phyloP scores from a whole-genome alignment of 2,329 filamentous ascomycete species.

The Purpureocillium lavendulum region DNA sequence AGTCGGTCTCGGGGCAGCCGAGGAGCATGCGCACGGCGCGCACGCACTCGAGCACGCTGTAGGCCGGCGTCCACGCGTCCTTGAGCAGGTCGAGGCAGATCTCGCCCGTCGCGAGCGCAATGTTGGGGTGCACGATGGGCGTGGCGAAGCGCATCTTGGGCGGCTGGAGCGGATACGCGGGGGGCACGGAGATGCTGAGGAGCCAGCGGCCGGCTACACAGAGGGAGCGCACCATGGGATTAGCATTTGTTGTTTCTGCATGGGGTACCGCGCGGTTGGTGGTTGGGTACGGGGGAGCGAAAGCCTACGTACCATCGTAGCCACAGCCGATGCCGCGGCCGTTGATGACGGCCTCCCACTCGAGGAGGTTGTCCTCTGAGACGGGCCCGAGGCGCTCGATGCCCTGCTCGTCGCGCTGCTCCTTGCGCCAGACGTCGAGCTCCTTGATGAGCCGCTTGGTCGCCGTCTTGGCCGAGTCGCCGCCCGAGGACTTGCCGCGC shows the following conservation, averaged over 20 bases:
- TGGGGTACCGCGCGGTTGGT: too few relatives aligned
- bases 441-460: conserved; percentile 51
- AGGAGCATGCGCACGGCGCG: conserved; percentile 63
- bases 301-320: conserved; percentile 40
- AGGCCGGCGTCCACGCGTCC: conserved; percentile 75
- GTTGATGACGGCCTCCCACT: conserved; percentile 53
- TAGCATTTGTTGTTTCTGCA: too few relatives aligned
- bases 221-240: too few relatives aligned
- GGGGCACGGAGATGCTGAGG: conserved; percentile 66
- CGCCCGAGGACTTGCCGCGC: conserved; percentile 9
- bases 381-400: conserved; percentile 52
- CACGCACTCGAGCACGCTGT: conserved; percentile 69
- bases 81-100: conserved; percentile 87
- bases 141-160: conserved; percentile 78
- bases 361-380: conserved; percentile 44
- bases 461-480: conserved; percentile 34
- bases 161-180: conserved; percentile 69
- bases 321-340: conserved; percentile 46
- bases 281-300: background rate
- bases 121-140: conserved; percentile 78
- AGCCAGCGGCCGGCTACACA: conserved; percentile 73
- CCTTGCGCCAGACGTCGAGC: conserved; percentile 42
- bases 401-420: conserved; percentile 39
- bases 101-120: conserved; percentile 63
- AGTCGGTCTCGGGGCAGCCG: conserved; percentile 59